phyloP scores from a whole-genome alignment of 2,329 filamentous ascomycete species.

The Sporothrix euskadiensis region DNA sequence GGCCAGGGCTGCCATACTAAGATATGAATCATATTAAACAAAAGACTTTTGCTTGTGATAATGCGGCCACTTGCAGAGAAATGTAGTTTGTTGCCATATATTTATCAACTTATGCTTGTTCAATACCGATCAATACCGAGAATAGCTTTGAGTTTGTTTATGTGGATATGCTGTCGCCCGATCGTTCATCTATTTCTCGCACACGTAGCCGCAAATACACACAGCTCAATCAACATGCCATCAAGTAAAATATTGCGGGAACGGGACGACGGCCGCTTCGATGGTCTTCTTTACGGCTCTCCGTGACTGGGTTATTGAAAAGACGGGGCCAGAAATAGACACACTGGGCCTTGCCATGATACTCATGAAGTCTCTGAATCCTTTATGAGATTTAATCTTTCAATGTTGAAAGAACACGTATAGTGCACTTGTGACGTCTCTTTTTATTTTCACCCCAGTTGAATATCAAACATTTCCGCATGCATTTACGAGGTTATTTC shows the following conservation, averaged over 20 bases:
- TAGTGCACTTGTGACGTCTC: background rate
- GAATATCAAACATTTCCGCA: background rate
- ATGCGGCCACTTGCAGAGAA: background rate
- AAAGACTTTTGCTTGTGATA: background rate
- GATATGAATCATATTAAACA: background rate
- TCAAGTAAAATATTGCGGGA: background rate
- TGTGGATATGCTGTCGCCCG: background rate
- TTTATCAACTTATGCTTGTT: background rate
- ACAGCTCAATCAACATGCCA: background rate
- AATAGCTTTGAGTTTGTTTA: background rate
- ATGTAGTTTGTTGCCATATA: background rate
- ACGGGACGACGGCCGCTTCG: slow-evolving; percentile 4
- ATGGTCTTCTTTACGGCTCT: slow-evolving; percentile 14
- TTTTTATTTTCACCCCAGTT: background rate
- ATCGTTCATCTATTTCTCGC: background rate
- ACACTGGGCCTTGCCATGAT: background rate
- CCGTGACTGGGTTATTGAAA: background rate
- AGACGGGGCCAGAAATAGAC: background rate
- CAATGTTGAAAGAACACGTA: background rate
- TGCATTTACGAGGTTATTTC: background rate
- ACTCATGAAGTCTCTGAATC: background rate
- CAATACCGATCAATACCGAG: background rate
- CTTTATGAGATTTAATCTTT: background rate
- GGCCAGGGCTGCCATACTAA: background rate
- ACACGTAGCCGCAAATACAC: background rate